Conservation (phyloP, 2,329 filamentous ascomycete genomes). For the Myriosclerotinia curreyana region DNA sequence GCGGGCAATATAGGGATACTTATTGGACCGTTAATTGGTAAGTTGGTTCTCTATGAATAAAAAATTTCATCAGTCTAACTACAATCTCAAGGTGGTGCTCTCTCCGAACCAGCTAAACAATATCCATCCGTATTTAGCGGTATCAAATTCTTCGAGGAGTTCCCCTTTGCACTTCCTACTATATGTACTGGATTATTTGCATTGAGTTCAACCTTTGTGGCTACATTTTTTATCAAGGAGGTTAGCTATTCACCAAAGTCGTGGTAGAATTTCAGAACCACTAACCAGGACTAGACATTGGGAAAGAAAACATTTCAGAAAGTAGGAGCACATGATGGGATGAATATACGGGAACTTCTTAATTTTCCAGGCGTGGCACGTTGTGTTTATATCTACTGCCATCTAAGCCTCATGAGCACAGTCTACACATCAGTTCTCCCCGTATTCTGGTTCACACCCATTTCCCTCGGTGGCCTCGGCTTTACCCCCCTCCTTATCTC, state of each 20-base stretch:
- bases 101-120: conserved; percentile 64
- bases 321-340: conserved; percentile 30
- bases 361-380: conserved; percentile 61
- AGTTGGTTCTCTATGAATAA: conserved; percentile 37
- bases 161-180: conserved; percentile 64
- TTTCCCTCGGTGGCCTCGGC: conserved; percentile 61
- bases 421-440: conserved; percentile 69
- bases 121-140: conserved; percentile 58
- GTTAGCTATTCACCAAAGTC: conserved; percentile 20
- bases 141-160: conserved; percentile 57
- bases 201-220: conserved; percentile 51
- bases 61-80: conserved; percentile 35
- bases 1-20: conserved; percentile 71
- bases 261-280: neutral
- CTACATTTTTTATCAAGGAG: conserved; percentile 59
- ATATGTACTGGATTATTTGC: conserved; percentile 56
- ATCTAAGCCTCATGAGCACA: conserved; percentile 66
- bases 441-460: conserved; percentile 64
- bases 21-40: conserved; percentile 54
- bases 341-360: conserved; percentile 55
- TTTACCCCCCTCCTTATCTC: conserved; percentile 64
- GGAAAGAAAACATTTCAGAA: conserved; percentile 31
- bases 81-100: conserved; percentile 54
- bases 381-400: conserved; percentile 63
- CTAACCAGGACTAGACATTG: conserved; percentile 44